These are phyloP conservation scores for Ophiocordyceps camponoti-floridani DNA, from an alignment of 2,329 filamentous ascomycete species.

Conservation along the genomic window DNA sequence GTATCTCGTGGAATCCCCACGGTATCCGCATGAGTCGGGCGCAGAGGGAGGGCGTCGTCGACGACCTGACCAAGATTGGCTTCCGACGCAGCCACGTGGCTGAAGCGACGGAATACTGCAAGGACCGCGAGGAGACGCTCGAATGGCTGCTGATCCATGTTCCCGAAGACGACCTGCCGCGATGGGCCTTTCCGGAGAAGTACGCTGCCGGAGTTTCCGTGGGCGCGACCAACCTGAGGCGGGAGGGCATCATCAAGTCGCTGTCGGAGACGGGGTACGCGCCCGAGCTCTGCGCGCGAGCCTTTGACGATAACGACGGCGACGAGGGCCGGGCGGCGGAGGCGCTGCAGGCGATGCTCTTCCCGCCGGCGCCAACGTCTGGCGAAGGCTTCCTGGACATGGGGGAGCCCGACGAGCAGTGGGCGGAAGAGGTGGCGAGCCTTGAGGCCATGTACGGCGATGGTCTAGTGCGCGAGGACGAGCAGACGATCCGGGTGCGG, in stretches of 20 bases:
- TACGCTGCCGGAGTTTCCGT: constrained; percentile 84
- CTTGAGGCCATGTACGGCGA: constrained; percentile 77
- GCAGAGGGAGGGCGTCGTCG: constrained; percentile 43
- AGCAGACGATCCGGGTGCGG: constrained; percentile 50
- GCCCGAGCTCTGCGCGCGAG: constrained; percentile 61
- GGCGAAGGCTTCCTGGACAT: constrained; percentile 25
- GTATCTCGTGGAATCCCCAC: constrained; percentile 78
- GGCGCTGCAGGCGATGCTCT: constrained; percentile 44
- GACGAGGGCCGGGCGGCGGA: constrained; percentile 67
- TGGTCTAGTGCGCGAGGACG: constrained; percentile 41
- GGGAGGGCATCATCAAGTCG: constrained; percentile 67
- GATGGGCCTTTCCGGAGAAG: constrained; percentile 79
- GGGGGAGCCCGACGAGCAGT: constrained; percentile 42
- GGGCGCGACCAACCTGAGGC: constrained; percentile 61
- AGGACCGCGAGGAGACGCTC: constrained; percentile 78
- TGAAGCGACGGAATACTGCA: constrained; percentile 75
- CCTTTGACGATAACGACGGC: constrained; percentile 49
- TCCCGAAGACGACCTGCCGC: constrained; percentile 87
- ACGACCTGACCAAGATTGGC: constrained; percentile 59
- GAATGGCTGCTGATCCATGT: constrained; percentile 97
- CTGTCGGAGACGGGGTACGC: constrained; percentile 74
- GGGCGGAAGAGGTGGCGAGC: constrained; percentile 73
- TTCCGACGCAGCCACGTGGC: constrained; percentile 82
- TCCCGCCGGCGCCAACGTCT: constrained; percentile 7
- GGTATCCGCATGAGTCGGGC: constrained; percentile 42